Evolutionary conservation across 228 moss, liverwort and hornwort genomes (phyloP).

Genomic region (Sphagnum magellanicum): DNA sequence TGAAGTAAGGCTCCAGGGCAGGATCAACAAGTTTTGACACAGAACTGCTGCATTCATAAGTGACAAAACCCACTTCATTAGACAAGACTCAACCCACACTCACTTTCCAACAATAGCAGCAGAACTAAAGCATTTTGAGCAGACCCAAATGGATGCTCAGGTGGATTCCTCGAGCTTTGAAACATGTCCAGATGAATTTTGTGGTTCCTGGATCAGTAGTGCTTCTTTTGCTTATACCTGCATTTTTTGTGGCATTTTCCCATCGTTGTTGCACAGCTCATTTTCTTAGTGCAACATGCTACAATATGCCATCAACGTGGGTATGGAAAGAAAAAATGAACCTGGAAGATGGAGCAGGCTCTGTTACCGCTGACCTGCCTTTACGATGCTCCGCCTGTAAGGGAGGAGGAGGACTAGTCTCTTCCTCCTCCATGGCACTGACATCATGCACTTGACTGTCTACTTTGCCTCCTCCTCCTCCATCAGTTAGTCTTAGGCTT

Average conservation of each 20-base stretch:
- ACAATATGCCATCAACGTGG: background rate
- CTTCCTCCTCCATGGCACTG: slow-evolving; percentile 32
- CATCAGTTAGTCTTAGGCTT: slow-evolving; percentile 77
- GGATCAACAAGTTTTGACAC: slow-evolving; percentile 88
- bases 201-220: background rate
- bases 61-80: slow-evolving; percentile 3
- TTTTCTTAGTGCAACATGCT: background rate
- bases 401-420: slow-evolving; percentile 22
- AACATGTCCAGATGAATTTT: background rate
- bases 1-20: slow-evolving; percentile 69
- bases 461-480: slow-evolving; percentile 34
- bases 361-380: slow-evolving; percentile 51
- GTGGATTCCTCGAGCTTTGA: background rate
- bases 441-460: slow-evolving; percentile 77
- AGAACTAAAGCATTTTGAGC: background rate
- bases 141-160: background rate
- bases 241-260: background rate
- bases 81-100: background rate
- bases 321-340: background rate
- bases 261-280: background rate
- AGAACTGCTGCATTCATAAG: slow-evolving; percentile 55
- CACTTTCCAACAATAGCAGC: background rate
- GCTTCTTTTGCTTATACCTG: background rate
- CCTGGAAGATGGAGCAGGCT: slow-evolving; percentile 63
- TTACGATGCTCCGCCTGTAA: slow-evolving; percentile 44